Base-by-base conservation (phyloP, 805 yeast species). In the Yarrowia yakushimensis region DNA sequence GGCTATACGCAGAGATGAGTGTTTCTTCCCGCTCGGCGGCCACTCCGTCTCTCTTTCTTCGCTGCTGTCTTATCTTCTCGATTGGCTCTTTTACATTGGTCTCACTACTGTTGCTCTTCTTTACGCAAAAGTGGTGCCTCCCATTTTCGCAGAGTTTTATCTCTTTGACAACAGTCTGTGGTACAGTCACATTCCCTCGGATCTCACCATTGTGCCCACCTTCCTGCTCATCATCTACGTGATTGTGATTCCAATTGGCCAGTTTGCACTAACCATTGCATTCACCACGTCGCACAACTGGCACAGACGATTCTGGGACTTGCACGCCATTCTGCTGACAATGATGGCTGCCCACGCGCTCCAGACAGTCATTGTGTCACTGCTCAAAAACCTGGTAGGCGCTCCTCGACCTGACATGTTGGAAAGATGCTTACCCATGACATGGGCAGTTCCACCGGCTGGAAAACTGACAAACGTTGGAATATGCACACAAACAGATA, bases 1-100 rank as follows among this genome's bases (percentile, higher is more conserved):
- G 39, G 55, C 55, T 12, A 31, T 48, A 33, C 55, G 55, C 55
- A 48, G 28, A 13, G 54, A 46, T 18, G 55, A 48, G 39, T 48
- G 55, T 22, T 48, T 48, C 30, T 22, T 48, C 20, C 39, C 55
- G n/a, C 2, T 31, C 27, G 4, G 28, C 10, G 30, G 39, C 22
- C 55, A 48, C 30, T 20, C 55, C 2, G 7, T 48, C 20, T 48
- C 55, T 1, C 39, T 48, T 4, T 48, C 55, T 11, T 48, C 55
- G 15, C 8, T 48, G 27, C 28, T 48, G 27, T 48, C 55, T 3
- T 48, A 48, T 4, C 4, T 52, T 2, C 3, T 34, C 15, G 60
- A 52, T 34, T 52, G 60, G 60, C 7, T 37, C 27, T 17, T 52
- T 4, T 52, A 36, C 45, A 52, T 34, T 18, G 13, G 27, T 13